Evolutionary conservation across 139 green algal species (phyloP).

Genomic region (Zygnema cylindricum): DNA sequence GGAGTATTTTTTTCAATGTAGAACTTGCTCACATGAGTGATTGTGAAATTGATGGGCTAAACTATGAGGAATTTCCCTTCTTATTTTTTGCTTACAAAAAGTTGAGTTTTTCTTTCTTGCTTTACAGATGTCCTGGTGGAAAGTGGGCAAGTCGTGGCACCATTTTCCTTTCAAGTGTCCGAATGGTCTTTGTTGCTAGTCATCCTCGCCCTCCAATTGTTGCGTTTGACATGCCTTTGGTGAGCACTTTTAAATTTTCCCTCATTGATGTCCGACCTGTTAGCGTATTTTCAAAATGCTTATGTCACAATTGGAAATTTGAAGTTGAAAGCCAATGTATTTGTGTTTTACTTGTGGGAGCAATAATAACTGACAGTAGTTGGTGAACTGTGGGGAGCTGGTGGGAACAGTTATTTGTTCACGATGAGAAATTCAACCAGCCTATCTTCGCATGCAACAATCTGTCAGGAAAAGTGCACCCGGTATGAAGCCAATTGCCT

Average conservation of each 20-base stretch:
- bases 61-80: no score
- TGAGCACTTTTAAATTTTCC: conserved; percentile 36
- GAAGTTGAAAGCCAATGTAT: no score
- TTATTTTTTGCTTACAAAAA: no score
- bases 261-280: not conserved
- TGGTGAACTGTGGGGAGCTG: no score
- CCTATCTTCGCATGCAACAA: conserved; percentile 96
- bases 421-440: conserved; percentile 85
- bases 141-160: conserved; percentile 51
- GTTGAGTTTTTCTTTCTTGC: not conserved
- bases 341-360: no score
- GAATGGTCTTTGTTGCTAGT: conserved; percentile 58
- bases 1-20: no score
- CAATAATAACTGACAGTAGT: no score
- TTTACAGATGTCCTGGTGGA: conserved; percentile 37
- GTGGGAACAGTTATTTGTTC: conserved; percentile 76
- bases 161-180: conserved; percentile 56
- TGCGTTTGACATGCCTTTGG: conserved; percentile 62
- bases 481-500: no score
- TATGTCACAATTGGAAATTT: no score
- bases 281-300: not conserved
- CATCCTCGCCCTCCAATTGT: conserved; percentile 16
- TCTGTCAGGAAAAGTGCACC: conserved; percentile 71
- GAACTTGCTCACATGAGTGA: no score
- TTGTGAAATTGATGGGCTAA: no score